Base-by-base conservation (phyloP, 495 filamentous ascomycete species). In the Xylaria intraflava region DNA sequence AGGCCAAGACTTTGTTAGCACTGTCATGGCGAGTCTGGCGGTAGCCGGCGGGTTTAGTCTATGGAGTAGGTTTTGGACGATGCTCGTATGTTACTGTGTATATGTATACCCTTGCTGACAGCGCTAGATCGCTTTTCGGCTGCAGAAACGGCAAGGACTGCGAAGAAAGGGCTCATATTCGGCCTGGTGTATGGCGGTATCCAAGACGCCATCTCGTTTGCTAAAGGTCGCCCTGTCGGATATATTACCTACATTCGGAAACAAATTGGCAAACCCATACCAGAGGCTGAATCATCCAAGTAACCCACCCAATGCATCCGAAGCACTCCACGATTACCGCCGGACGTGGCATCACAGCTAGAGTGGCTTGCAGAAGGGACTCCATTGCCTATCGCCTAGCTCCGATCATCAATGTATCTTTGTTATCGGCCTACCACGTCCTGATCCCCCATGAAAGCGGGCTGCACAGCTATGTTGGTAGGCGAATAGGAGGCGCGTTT, bases 11-110 rank as follows among this genome's bases (percentile, higher is more conserved):
- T 78, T 90, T 44, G 49, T 88, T 58, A 89, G 83, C 53, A 90
- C 85, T 0, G 79, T 89, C 5, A 77, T 87, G 27, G 90, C 94
- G 26, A 89, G 86, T 38, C 67, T 95, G 66, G 84, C 85, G 6
- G 83, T 88, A 31, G 86, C 89, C 17, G 92, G 93, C 2, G 82
- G 81, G 5, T 96, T 95, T 71, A 95, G 90, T 69, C 70, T 89
- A 43, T 84, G 88, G 79, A 88, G 90, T 94, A 76, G 56, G 85
- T 72, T 33, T 26, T 27, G n/a, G 40, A 31, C 43, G 5, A 46
- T 5, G 31, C 17, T 26, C 6, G 1, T 38, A 27, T n/a, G 6
- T n/a, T 16, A 16, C 17, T 30, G 9, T 4, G 44, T 20, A 33
- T 29, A 29, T 44, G 17, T 44, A 12, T 40, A 7, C 24, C 36